phyloP scores from a whole-genome alignment of 495 filamentous ascomycete genomes.

The Neurospora sp. region DNA sequence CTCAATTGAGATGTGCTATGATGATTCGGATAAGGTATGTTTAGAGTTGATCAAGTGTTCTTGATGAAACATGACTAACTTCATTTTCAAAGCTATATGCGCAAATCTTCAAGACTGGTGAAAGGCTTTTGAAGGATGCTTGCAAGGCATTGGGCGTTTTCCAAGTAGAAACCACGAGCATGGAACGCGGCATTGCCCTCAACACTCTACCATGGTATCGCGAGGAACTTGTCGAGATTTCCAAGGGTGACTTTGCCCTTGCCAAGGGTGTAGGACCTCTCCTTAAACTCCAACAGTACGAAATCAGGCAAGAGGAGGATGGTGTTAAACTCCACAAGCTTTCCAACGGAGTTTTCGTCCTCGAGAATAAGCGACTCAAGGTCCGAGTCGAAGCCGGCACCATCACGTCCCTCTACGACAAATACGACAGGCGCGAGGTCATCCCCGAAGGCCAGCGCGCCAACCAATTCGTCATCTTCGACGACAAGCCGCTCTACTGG shows the following conservation, averaged over 20 bases:
- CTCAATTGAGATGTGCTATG: slow-evolving; percentile 93
- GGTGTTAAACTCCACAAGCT: slow-evolving; percentile 55
- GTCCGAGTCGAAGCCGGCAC: slow-evolving; percentile 61
- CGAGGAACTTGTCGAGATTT: slow-evolving; percentile 56
- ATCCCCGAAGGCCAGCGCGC: slow-evolving; percentile 71
- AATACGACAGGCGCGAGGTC: slow-evolving; percentile 58
- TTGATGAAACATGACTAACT: slow-evolving; percentile 9
- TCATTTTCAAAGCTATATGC: slow-evolving; percentile 51
- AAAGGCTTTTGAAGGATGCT: slow-evolving; percentile 59
- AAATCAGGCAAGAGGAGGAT: slow-evolving; percentile 28
- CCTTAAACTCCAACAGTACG: slow-evolving; percentile 40
- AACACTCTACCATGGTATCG: slow-evolving; percentile 83
- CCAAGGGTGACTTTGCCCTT: slow-evolving; percentile 33
- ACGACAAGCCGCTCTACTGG: slow-evolving; percentile 98
- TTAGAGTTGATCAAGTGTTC: neutral
- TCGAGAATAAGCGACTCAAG: slow-evolving; percentile 65
- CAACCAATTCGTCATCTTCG: slow-evolving; percentile 89
- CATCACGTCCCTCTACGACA: slow-evolving; percentile 77
- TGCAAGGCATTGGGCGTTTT: slow-evolving; percentile 54
- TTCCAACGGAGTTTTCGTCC: slow-evolving; percentile 59
- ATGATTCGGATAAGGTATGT: slow-evolving; percentile 70
- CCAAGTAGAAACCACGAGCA: slow-evolving; percentile 21
- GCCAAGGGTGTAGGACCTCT: slow-evolving; percentile 39
- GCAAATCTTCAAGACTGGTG: slow-evolving; percentile 67
- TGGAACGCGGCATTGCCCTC: slow-evolving; percentile 42